phyloP scores from a whole-genome alignment of 2,329 filamentous ascomycete species.

The Ceratocystis cubensis region DNA sequence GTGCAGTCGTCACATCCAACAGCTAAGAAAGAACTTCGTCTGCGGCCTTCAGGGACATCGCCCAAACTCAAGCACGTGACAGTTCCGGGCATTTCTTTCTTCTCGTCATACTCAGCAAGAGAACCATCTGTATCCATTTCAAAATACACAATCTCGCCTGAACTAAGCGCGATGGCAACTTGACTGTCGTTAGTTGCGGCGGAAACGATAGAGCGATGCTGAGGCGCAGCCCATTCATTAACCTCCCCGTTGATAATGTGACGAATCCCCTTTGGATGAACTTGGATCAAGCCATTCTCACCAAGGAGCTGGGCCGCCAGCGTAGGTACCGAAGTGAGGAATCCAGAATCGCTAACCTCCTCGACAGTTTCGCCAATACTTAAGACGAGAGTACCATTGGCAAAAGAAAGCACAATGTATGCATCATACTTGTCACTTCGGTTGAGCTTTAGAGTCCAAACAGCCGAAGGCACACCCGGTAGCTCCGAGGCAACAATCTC shows the following conservation, averaged over 20 bases:
- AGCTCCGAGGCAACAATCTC: slow-evolving; percentile 93
- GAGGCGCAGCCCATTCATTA: slow-evolving; percentile 87
- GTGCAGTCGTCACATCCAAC: slow-evolving; percentile 96
- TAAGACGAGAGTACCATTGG: slow-evolving; percentile 77
- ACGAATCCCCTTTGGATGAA: slow-evolving; percentile 90
- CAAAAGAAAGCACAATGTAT: slow-evolving; percentile 90
- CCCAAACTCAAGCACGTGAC: slow-evolving; percentile 92
- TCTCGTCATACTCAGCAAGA: slow-evolving; percentile 86
- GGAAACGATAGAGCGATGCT: slow-evolving; percentile 89
- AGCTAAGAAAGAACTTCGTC: slow-evolving; percentile 83
- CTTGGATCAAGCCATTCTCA: slow-evolving; percentile 82
- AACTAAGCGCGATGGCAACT: slow-evolving; percentile 85
- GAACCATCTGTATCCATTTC: slow-evolving; percentile 90
- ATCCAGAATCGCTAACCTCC: slow-evolving; percentile 86
- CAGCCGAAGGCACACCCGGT: slow-evolving; percentile 74
- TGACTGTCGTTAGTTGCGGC: slow-evolving; percentile 88
- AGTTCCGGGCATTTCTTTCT: slow-evolving; percentile 87
- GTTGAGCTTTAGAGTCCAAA: slow-evolving; percentile 89
- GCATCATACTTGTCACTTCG: slow-evolving; percentile 75
- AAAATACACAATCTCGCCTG: slow-evolving; percentile 94
- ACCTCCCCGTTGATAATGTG: slow-evolving; percentile 70
- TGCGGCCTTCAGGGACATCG: slow-evolving; percentile 77
- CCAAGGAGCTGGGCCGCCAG: slow-evolving; percentile 88
- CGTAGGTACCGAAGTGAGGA: slow-evolving; percentile 77
- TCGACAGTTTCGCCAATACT: slow-evolving; percentile 96